Evolutionary conservation across 768 basidiomycete species (phyloP).

Genomic region (Lentinula raphanica): DNA sequence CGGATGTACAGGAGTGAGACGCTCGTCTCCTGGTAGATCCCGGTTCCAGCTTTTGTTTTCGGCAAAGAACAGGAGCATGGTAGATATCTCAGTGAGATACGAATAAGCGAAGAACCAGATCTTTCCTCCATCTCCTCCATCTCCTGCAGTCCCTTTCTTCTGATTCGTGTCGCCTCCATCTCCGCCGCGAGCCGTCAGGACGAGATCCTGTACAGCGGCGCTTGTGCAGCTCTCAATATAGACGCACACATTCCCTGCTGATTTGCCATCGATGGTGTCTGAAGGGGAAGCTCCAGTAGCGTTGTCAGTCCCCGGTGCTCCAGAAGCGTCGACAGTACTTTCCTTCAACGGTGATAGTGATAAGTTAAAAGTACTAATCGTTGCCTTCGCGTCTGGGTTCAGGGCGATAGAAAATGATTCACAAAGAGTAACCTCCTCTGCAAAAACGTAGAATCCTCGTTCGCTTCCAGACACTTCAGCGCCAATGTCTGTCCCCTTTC

Average conservation of each 20-base stretch:
- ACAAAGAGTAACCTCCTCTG: not conserved
- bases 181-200: not conserved
- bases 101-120: not conserved
- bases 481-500: not conserved
- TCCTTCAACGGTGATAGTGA: not conserved
- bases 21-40: not conserved
- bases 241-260: not conserved
- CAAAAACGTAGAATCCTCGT: not conserved
- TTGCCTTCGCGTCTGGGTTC: not conserved
- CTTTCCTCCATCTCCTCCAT: not conserved
- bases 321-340: not conserved
- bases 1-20: not conserved
- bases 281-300: not conserved
- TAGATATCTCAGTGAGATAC: not conserved
- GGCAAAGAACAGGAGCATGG: slow-evolving; percentile 1
- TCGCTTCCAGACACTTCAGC: not conserved
- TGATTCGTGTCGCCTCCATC: not conserved
- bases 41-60: not conserved
- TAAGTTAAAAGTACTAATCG: not conserved
- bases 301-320: not conserved
- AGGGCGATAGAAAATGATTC: not conserved
- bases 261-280: not conserved
- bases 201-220: not conserved
- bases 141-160: not conserved
- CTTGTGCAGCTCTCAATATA: not conserved